Base-by-base conservation (phyloP, 371 early-diverging fungal species). In the Mucor racemosus region DNA sequence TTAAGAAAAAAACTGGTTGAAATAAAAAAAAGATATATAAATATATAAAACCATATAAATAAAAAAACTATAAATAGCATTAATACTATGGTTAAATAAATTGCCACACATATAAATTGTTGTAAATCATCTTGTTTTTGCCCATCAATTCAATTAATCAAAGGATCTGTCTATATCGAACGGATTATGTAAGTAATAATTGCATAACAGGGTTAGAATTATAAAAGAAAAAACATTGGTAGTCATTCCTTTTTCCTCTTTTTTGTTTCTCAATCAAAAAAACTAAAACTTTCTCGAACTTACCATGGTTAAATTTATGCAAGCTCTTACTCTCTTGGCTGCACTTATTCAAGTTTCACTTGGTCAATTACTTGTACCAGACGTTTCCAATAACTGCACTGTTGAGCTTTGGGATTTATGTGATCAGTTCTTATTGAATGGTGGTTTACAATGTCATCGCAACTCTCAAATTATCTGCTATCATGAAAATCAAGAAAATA, bases 21-120 rank as follows among this genome's bases (percentile, higher is more conserved):
- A 50, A 50, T 50, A 50, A 50, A 53, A 21, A 21, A 53, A 11
- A 55, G 7, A 50, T 21, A 55, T 55, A 55, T 55, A 55, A 31
- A 34, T 55, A 35, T n/a, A 44, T 7, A 14, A 44, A 44, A 7
- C 33, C 19, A 11, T 54, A 34, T 54, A 31, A 34, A 54, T 26
- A 26, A n/a, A 54, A 54, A 11, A 13, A 2, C 54, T 54, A 54
- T 31, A 54, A 54, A 54, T 48, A 48, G 48, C 7, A n/a, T 48
- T 17, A 17, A 48, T 48, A 9, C 2, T 14, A 21, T 10, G 48
- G 48, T n/a, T 48, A 48, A 48, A 48, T 21, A 17, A 48, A 19
- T 48, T 19, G 48, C 21, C 19, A 8, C 10, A 10, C 7, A 19
- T 5, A n/a, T 9, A 48, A 19, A 8, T 48, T 19, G 48, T 21